Percentiles rank a stretch among this genome's conserved stretches.
Conservation (phyloP, 148 eudicot genomes). For the Tetragonia tetragonoides region DNA sequence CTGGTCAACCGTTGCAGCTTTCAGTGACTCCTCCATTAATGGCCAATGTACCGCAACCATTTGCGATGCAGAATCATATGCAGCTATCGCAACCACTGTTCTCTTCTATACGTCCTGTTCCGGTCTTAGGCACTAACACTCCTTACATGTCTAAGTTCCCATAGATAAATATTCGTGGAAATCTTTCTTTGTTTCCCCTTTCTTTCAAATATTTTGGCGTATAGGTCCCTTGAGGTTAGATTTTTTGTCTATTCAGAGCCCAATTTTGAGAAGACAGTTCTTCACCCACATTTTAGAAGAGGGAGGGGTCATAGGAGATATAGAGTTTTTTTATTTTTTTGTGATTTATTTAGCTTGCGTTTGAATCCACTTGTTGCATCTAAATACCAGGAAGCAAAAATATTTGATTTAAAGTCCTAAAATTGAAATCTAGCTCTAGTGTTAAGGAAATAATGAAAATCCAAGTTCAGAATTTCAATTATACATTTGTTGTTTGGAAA, state of each 20-base stretch:
- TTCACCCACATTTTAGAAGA: slow-evolving; percentile 32
- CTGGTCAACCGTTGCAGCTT: slow-evolving; percentile 47
- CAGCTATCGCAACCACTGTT: slow-evolving; percentile 48
- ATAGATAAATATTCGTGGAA: slow-evolving; percentile 20
- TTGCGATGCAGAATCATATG: slow-evolving; percentile 43
- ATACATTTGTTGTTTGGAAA: too few species aligned
- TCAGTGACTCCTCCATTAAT: slow-evolving; percentile 43
- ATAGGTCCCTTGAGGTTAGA: slow-evolving; percentile 8
- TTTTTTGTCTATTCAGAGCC: slow-evolving; percentile 11
- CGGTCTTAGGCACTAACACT: slow-evolving; percentile 40
- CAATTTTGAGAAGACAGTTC: slow-evolving; percentile 24
- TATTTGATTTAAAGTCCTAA: too few species aligned
- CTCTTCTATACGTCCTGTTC: slow-evolving; percentile 40
- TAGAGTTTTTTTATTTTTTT: slow-evolving; percentile 13
- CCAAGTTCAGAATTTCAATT: too few species aligned
- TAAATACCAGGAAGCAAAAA: too few species aligned
- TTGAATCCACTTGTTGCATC: too few species aligned
- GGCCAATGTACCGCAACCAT: slow-evolving; percentile 41
- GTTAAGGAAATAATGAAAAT: too few species aligned
- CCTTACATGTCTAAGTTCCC: slow-evolving; percentile 42
- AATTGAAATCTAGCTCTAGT: too few species aligned
- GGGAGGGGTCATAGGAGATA: slow-evolving; percentile 22
- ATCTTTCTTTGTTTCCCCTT: background rate
- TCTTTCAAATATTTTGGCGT: slow-evolving; percentile 10
- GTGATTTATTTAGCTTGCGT: background rate